Evolutionary conservation across 129 eudicot species (phyloP), one percentile per base, ranked within the genome.

Genomic region (Deinandra increscens): DNA sequence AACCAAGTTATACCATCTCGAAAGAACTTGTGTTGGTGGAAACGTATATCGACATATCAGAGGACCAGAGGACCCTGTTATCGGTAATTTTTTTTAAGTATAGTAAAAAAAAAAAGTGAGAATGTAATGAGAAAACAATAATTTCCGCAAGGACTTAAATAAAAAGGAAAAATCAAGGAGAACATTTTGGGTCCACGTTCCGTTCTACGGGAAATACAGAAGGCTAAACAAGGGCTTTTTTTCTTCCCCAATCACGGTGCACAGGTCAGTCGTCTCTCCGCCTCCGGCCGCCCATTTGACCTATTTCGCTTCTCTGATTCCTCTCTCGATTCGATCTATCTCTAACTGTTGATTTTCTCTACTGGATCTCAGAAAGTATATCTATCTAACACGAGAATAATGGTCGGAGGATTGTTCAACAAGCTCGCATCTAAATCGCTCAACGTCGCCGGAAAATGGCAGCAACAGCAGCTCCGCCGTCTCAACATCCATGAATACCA

Each of bases 401-500:
- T 88, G 91, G 86, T 83, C 69, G 71, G 95, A 84, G 86, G 85
- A 65, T 81, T 86, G 64, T 64, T 89, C 31, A 80, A 83, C 68
- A 93, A 86, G 54, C 78, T 93, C 31, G 90, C 87, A 23, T 75
- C 80, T 26, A 83, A 82, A 51, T 81, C 97, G 19, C 84, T 93
- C 69, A 81, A 88, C n/a, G 76, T 89, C 71, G 92, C 95, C 77
- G 95, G 97, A 46, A 87, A 81, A 89, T 93, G 95, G 95, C 98
- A 93, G 60, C 96, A 84, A 29, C 95, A 93, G 67, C 98, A 93
- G 90, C 90, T 93, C 78, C 98, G 98, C 38, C 97, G 95, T 66
- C 97, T 93, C 87, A 93, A 93, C 71, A 87, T 93, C 66, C 98
- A 93, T 61, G 98, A 93, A 65, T 93, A 89, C 76, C 98, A 93